These are phyloP conservation scores for Lupinus albus DNA, from an alignment of 306 rosid species.

Conservation along the genomic window DNA sequence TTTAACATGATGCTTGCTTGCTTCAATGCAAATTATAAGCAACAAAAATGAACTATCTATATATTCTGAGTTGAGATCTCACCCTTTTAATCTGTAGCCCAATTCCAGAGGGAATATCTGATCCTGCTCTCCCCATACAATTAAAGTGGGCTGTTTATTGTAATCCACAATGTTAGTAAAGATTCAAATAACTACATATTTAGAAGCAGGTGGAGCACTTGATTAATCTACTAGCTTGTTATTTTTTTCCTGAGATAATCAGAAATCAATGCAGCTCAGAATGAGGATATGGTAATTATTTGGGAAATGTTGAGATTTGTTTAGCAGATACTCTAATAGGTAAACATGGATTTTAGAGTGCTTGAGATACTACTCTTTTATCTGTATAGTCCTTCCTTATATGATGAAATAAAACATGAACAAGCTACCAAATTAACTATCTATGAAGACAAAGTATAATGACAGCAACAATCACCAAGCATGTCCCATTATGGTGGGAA, in stretches of 20 bases:
- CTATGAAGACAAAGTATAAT: too few species aligned
- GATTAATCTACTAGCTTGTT: not conserved
- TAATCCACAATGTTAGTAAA: conserved; percentile 14
- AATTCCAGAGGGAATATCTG: conserved; percentile 70
- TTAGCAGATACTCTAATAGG: too few species aligned
- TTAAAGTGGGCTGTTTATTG: conserved; percentile 51
- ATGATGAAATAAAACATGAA: too few species aligned
- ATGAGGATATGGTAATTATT: too few species aligned
- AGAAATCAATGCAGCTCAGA: conserved; percentile 25
- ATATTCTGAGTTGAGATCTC: conserved; percentile 16
- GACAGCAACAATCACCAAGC: too few species aligned
- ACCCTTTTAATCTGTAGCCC: conserved; percentile 63
- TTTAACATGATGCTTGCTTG: conserved; percentile 11
- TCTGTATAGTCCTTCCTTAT: not conserved
- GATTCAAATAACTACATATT: not conserved
- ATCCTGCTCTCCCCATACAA: conserved; percentile 73
- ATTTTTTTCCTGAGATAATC: not conserved
- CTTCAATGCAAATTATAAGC: conserved; percentile 1
- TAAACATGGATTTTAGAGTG: not conserved
- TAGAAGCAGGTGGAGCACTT: too few species aligned
- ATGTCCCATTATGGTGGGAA: too few species aligned
- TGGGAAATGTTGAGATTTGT: too few species aligned
- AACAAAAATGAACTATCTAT: conserved; percentile 17
- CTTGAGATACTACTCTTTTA: too few species aligned
- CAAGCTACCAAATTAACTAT: too few species aligned